A percentile compares a stretch with the other conserved stretches of the same genome.
phyloP scores from a whole-genome alignment of 345 rosid species.

The Acer campestre region DNA sequence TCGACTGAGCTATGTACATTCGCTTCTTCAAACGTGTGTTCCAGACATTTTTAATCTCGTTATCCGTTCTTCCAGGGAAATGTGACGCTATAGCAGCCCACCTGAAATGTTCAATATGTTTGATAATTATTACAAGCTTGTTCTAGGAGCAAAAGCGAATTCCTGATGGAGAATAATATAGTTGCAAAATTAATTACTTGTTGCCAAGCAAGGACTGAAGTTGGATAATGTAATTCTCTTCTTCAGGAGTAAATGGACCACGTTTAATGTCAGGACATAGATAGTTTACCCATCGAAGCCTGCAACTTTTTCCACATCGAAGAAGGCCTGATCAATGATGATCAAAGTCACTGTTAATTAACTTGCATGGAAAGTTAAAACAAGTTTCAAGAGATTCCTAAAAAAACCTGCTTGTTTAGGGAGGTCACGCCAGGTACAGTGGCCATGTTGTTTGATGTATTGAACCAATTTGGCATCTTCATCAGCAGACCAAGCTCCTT shows the following conservation, averaged over 20 bases:
- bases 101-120: constrained; percentile 19
- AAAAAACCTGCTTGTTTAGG: constrained; percentile 35
- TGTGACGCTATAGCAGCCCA: constrained; percentile 50
- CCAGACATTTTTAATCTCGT: constrained; percentile 48
- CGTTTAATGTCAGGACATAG: constrained; percentile 43
- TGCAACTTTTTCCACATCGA: constrained; percentile 49
- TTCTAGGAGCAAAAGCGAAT: not conserved
- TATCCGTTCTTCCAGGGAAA: constrained; percentile 46
- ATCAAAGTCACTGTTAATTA: not conserved
- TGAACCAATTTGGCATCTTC: constrained; percentile 41
- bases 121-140: no score
- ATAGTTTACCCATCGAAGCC: constrained; percentile 51
- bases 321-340: constrained; percentile 22
- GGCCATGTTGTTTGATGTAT: constrained; percentile 37
- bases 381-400: not conserved
- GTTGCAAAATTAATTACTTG: constrained; percentile 33
- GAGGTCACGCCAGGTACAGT: constrained; percentile 39
- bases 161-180: not conserved
- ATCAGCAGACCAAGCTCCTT: constrained; percentile 42
- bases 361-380: not conserved
- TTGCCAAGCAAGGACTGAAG: constrained; percentile 40
- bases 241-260: constrained; percentile 41
- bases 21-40: constrained; percentile 39
- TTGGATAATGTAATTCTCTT: constrained; percentile 31
- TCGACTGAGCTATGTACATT: constrained; percentile 28